These are phyloP conservation scores for Diaporthe citri DNA, from an alignment of 2,329 filamentous ascomycete genomes.

Conservation along the genomic window DNA sequence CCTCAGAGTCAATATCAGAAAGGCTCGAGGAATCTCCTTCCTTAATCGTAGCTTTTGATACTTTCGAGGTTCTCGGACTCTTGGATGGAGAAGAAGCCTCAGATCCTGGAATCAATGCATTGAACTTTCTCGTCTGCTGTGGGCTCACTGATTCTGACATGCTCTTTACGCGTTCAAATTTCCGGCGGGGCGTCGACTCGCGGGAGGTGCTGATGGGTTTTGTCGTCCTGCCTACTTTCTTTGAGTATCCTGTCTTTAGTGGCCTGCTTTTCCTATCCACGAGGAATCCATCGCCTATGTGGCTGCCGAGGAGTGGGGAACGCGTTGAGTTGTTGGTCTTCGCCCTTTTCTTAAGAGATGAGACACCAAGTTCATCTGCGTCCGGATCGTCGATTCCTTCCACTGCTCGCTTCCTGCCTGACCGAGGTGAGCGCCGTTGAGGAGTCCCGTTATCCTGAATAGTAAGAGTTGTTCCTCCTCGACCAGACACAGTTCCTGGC, in stretches of 20 bases:
- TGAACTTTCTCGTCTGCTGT: conserved; percentile 37
- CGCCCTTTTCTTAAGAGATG: conserved; percentile 24
- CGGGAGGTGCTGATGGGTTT: background rate
- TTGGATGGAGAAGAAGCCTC: conserved; percentile 24
- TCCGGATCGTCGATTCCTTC: conserved; percentile 3
- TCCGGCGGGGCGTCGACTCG: conserved; percentile 6
- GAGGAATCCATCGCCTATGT: conserved; percentile 32
- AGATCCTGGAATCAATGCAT: background rate
- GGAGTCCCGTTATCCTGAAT: background rate
- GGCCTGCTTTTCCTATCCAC: conserved; percentile 3
- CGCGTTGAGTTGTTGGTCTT: background rate
- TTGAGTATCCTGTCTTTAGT: conserved; percentile 20
- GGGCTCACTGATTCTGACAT: conserved; percentile 34
- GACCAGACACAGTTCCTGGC: conserved; percentile 1
- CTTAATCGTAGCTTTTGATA: background rate
- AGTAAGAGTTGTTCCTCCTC: background rate
- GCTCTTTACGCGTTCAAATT: background rate
- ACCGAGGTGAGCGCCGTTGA: conserved; percentile 9
- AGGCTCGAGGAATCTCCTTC: conserved; percentile 24
- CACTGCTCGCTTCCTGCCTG: conserved; percentile 27
- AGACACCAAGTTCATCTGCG: background rate
- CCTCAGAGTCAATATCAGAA: conserved; percentile 22
- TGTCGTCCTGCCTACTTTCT: background rate
- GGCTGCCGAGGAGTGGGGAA: conserved; percentile 10
- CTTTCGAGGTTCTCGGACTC: background rate